These are phyloP conservation scores for Leucocoprinus leucothites DNA, from an alignment of 768 basidiomycete species.

Conservation along the genomic window DNA sequence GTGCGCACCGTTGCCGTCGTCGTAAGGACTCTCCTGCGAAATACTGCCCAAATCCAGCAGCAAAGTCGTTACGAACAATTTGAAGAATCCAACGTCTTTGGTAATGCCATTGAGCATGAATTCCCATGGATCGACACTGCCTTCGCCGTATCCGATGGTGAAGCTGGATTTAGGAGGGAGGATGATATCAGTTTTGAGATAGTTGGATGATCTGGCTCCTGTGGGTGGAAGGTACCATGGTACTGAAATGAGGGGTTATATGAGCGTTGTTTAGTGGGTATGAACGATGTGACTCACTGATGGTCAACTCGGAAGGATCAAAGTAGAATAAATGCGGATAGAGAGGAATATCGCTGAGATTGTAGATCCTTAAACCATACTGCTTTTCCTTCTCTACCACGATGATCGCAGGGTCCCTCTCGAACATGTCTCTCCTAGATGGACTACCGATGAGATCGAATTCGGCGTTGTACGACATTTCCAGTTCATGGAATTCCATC, in stretches of 20 bases:
- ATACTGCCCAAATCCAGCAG: constrained; percentile 33
- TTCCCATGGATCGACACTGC: constrained; percentile 27
- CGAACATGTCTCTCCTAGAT: constrained; percentile 25
- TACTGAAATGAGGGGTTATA: not conserved
- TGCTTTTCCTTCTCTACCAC: constrained; percentile 17
- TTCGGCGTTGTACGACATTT: constrained; percentile 18
- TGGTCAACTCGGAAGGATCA: constrained; percentile 34
- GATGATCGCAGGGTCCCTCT: constrained; percentile 23
- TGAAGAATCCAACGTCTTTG: constrained; percentile 40
- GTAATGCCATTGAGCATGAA: constrained; percentile 29
- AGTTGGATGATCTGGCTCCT: constrained; percentile 22
- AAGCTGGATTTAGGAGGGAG: constrained; percentile 23
- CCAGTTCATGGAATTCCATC: constrained; percentile 29
- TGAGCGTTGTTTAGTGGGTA: not conserved
- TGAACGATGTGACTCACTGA: constrained; percentile 22
- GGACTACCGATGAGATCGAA: constrained; percentile 19
- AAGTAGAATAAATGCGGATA: constrained; percentile 42
- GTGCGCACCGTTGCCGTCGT: too few relatives aligned
- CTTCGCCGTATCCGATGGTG: constrained; percentile 40
- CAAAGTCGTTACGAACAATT: constrained; percentile 36
- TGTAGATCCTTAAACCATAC: constrained; percentile 27
- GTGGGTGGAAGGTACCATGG: constrained; percentile 25
- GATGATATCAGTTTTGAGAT: constrained; percentile 21
- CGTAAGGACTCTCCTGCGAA: constrained; percentile 17
- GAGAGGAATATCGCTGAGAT: constrained; percentile 27